Evolutionary conservation across 176 grass and related monocot genomes (phyloP).

Genomic region (Calamus simplicifolius): DNA sequence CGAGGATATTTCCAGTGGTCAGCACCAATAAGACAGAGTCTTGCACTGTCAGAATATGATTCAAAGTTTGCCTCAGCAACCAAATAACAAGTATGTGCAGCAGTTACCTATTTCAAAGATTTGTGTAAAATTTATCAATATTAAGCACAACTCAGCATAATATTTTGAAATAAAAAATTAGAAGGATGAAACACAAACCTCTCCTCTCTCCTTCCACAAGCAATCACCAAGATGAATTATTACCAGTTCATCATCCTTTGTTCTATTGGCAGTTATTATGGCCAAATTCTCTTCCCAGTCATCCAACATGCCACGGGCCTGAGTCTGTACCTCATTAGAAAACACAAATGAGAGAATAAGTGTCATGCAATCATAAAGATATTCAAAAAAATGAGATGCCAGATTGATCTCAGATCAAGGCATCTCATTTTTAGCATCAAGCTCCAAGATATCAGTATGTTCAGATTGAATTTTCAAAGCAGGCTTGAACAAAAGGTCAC

Average conservation of each 20-base stretch:
- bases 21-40: conserved; percentile 81
- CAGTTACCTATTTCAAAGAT: conserved; percentile 60
- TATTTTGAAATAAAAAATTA: conserved; percentile 12
- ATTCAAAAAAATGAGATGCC: no score
- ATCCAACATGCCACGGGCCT: conserved; percentile 62
- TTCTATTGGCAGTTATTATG: conserved; percentile 93
- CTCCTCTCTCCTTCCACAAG: conserved; percentile 94
- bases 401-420: no score
- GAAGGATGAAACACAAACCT: conserved; percentile 45
- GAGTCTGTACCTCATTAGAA: conserved; percentile 20
- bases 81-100: conserved; percentile 94
- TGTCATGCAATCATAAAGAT: no score
- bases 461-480: no score
- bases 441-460: no score
- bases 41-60: conserved; percentile 71
- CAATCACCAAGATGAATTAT: conserved; percentile 96
- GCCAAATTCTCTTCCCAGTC: conserved; percentile 99
- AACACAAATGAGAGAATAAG: neutral
- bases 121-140: conserved; percentile 2
- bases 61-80: conserved; percentile 93
- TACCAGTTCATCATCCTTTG: conserved; percentile 83
- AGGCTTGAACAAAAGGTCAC: no score
- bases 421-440: no score
- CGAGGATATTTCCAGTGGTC: conserved; percentile 93
- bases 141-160: no score